Base-by-base conservation (phyloP, 2,329 filamentous ascomycete genomes). In the Xylaria hypoxylon region DNA sequence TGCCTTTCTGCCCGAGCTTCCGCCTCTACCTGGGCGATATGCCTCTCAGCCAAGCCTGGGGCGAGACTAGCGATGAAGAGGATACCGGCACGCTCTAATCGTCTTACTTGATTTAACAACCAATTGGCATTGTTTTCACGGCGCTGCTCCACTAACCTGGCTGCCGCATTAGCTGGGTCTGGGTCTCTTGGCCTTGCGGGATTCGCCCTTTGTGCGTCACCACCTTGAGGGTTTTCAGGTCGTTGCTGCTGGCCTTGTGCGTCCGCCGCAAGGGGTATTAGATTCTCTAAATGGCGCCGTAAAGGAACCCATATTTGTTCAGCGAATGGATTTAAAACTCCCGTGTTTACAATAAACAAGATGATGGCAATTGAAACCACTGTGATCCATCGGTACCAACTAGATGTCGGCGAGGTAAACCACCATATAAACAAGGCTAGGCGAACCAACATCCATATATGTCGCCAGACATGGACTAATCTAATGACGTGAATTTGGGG, bases 11-110 rank as follows among this genome's bases (percentile, higher is more conserved):
- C 80, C 56, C 82, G 79, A 44, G 82, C 83, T 62, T 86, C 83
- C 3, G 83, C 85, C 71, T 88, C 86, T 2, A 88, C 76, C 50
- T 86, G 82, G 26, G 84, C 85, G 67, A 91, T 90, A 68, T 91
- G 89, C 55, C 87, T 80, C 77, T 91, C 89, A 0, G 88, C 88
- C 26, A 91, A 84, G 10, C 89, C 89, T 0, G 89, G 89, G 1
- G 88, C 87, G 67, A 91, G 84, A 74, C 89, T 91, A 22, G 89
- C 89, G 24, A 91, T 79, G 72, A 91, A 90, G 26, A 91, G 79
- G 17, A 90, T 82, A 0, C 86, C 82, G 19, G 87, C 85, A 68
- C 89, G 84, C 77, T 91, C 88, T 6, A 87, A 72, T 11, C 86
- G 80, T 63, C 87, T 81, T 5, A 85, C 76, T 62, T 86, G 84